phyloP scores from a whole-genome alignment of 106 monocot species.

The Cymbidium sinense region DNA sequence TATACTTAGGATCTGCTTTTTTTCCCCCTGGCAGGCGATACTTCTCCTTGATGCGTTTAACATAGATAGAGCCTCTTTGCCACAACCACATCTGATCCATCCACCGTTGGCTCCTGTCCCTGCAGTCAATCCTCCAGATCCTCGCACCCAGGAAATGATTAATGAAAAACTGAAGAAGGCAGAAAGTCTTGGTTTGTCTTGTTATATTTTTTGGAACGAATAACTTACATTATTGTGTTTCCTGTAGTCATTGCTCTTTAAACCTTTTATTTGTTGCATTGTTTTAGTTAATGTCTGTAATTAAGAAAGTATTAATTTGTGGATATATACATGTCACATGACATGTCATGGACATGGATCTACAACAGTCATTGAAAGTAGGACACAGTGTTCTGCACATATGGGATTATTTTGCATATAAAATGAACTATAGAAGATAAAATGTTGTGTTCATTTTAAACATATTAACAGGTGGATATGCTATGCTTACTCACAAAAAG shows the following conservation, averaged over 20 bases:
- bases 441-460: no score
- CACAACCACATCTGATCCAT: constrained; percentile 62
- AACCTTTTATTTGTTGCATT: not conserved
- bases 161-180: constrained; percentile 86
- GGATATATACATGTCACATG: not conserved
- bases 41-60: constrained; percentile 94
- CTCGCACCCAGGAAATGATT: constrained; percentile 88
- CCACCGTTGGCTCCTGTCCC: constrained; percentile 39
- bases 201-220: not conserved
- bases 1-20: not conserved
- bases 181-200: constrained; percentile 74
- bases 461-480: no score
- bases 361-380: not conserved
- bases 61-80: constrained; percentile 73
- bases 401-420: not conserved
- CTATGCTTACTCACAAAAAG: no score
- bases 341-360: not conserved
- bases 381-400: not conserved
- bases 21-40: constrained; percentile 45
- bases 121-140: constrained; percentile 51
- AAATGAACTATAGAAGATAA: not conserved
- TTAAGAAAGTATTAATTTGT: not conserved
- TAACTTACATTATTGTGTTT: not conserved
- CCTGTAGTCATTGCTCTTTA: not conserved
- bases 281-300: not conserved